Base-by-base conservation (phyloP, 2,329 filamentous ascomycete species). In the Alternaria sp. region DNA sequence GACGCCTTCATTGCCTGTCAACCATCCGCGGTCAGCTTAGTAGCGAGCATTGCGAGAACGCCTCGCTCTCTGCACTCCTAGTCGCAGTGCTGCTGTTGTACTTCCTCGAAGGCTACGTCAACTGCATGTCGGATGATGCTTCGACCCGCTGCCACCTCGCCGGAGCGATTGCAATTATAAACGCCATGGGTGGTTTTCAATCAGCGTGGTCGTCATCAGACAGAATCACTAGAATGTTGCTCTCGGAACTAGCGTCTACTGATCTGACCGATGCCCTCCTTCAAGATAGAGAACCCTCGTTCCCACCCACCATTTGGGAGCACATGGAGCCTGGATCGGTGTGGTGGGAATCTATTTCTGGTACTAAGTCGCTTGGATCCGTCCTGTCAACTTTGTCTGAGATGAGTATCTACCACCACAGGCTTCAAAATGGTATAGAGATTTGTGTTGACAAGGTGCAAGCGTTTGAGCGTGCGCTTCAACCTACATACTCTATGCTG, bases 181-280 rank as follows among this genome's bases (percentile, higher is more conserved):
- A 97, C 92, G 45, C 91, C 92, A 68, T 91, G 87, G 14, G 91
- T 92, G 5, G 91, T 7, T 62, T 66, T 12, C 38, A 57, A 30
- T 40, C 59, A 12, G 57, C 57, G 8, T 59, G 54, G 50, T 44
- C 30, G 22, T 50, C 54, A 7, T 62, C 55, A 4, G 59, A 62
- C 25, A 60, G 50, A 28, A 57, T 60, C 18, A 60, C 54, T 1
- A 59, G 57, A 22, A 65, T 66, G 62, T 54, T 66, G 4, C 53
- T 66, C 9, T 65, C 62, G 8, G 62, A 66, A 53, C 54, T 66
- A 28, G 64, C 64, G 36, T 65, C 64, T 25, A 66, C 64, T 7
- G 64, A 66, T 56, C 54, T 66, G 14, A 66, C 64, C 12, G 59
- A 57, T 25, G 64, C 64, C 12, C 30, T 66, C 40, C 56, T 66